Conservation (phyloP, 2,329 filamentous ascomycete genomes). For the Colletotrichum sansevieriae region DNA sequence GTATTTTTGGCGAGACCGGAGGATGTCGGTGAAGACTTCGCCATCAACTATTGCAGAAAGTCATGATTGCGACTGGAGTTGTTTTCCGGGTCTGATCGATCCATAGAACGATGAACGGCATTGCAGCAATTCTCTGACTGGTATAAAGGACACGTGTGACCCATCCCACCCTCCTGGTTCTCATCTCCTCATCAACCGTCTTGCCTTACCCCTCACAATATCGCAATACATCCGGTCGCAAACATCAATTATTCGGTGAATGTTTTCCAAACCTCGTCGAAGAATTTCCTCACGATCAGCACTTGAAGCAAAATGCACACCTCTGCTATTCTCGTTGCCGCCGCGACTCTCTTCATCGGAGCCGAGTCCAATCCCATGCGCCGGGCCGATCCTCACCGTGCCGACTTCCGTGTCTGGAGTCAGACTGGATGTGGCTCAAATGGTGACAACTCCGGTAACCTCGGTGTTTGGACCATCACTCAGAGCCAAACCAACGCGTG, state of each 20-base stretch:
- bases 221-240: too few relatives aligned
- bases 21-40: background rate
- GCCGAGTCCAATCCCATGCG: conserved; percentile 16
- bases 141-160: background rate
- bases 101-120: too few relatives aligned
- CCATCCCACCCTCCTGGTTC: background rate
- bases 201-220: too few relatives aligned
- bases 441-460: conserved; percentile 18
- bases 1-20: conserved; percentile 13
- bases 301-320: background rate
- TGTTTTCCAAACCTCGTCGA: background rate
- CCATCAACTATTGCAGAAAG: background rate
- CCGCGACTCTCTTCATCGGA: conserved; percentile 8
- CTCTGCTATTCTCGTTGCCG: background rate
- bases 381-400: conserved; percentile 18
- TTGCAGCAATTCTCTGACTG: background rate
- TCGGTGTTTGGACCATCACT: conserved; percentile 30
- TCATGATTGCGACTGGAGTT: background rate
- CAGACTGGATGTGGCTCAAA: conserved; percentile 13
- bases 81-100: background rate
- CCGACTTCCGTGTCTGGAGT: conserved; percentile 34
- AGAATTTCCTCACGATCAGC: too few relatives aligned
- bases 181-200: too few relatives aligned
- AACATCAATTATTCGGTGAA: too few relatives aligned
- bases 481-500: conserved; percentile 16